Evolutionary conservation across 192 early-diverging fungal genomes (phyloP).

Genomic region (Entomortierella beljakovae): DNA sequence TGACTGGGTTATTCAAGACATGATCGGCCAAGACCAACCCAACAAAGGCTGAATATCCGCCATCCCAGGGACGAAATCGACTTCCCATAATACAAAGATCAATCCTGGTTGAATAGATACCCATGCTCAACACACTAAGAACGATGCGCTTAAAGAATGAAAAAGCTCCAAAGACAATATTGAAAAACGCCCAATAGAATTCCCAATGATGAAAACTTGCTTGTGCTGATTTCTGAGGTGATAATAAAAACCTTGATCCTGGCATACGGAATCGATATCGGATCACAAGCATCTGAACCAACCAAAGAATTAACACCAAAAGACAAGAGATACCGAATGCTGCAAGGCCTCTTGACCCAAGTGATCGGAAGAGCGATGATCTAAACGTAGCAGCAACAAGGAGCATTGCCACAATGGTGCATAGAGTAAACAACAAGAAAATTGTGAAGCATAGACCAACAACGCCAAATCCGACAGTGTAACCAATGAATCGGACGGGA

Average conservation of each 20-base stretch:
- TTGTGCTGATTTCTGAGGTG: slow-evolving; percentile 25
- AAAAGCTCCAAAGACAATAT: slow-evolving; percentile 53
- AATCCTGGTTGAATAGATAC: slow-evolving; percentile 36
- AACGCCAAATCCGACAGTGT: slow-evolving; percentile 50
- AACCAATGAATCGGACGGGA: slow-evolving; percentile 47
- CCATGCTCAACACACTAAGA: slow-evolving; percentile 26
- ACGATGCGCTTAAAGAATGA: slow-evolving; percentile 43
- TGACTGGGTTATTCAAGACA: slow-evolving; percentile 42
- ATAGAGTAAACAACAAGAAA: slow-evolving; percentile 38
- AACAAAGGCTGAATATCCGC: slow-evolving; percentile 49
- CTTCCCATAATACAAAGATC: slow-evolving; percentile 52
- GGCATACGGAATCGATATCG: slow-evolving; percentile 50
- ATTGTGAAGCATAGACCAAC: slow-evolving; percentile 50
- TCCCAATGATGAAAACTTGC: slow-evolving; percentile 50
- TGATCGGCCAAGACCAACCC: slow-evolving; percentile 50
- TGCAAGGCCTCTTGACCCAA: slow-evolving; percentile 31
- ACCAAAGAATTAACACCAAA: slow-evolving; percentile 42
- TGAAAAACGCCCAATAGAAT: slow-evolving; percentile 55
- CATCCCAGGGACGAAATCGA: slow-evolving; percentile 50
- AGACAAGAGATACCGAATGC: slow-evolving; percentile 41
- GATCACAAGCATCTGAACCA: slow-evolving; percentile 52
- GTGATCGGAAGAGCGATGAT: slow-evolving; percentile 43
- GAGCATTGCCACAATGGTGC: slow-evolving; percentile 43
- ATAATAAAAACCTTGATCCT: slow-evolving; percentile 41
- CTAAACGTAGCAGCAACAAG: slow-evolving; percentile 52